These are phyloP conservation scores for Thielaviopsis ethacetica DNA, from an alignment of 2,329 filamentous ascomycete species.

Conservation along the genomic window DNA sequence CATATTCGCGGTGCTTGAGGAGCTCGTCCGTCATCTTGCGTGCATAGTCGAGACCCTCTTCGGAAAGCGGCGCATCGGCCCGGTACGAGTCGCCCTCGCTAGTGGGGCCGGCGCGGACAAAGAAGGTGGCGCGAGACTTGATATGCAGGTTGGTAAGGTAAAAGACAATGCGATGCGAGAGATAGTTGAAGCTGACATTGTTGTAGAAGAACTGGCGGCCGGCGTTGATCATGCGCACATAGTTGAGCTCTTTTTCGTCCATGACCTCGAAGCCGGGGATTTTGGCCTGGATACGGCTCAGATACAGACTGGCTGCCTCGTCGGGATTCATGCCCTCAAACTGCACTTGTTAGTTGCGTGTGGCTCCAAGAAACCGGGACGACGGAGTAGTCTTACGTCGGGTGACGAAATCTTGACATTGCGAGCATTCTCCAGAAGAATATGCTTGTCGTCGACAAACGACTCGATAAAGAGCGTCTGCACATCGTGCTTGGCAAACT, in stretches of 20 bases:
- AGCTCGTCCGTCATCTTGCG: conserved; percentile 74
- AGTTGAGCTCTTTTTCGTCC: conserved; percentile 85
- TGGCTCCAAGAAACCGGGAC: not conserved
- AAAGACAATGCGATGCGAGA: conserved; percentile 94
- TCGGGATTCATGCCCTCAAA: conserved; percentile 85
- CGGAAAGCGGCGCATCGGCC: conserved; percentile 69
- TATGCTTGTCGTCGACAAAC: conserved; percentile 79
- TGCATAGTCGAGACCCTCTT: conserved; percentile 66
- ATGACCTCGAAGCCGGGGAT: conserved; percentile 96
- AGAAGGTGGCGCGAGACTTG: conserved; percentile 86
- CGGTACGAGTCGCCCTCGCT: conserved; percentile 86
- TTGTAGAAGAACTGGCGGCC: conserved; percentile 89
- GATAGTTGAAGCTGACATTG: conserved; percentile 90
- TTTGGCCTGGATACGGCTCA: conserved; percentile 74
- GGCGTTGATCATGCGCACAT: conserved; percentile 99
- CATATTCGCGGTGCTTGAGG: conserved; percentile 66
- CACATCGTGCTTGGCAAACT: conserved; percentile 95
- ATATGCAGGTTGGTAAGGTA: conserved; percentile 96
- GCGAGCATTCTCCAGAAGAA: conserved; percentile 90
- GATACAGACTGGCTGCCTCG: conserved; percentile 82
- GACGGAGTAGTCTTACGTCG: conserved; percentile 43
- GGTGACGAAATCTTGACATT: conserved; percentile 97
- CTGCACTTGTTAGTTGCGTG: conserved; percentile 23
- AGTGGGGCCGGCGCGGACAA: conserved; percentile 73
- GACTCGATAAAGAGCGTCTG: conserved; percentile 97